Evolutionary conservation across 306 rosid genomes (phyloP), one percentile per base, ranked within the genome.

Genomic region (Quillaja saponaria): DNA sequence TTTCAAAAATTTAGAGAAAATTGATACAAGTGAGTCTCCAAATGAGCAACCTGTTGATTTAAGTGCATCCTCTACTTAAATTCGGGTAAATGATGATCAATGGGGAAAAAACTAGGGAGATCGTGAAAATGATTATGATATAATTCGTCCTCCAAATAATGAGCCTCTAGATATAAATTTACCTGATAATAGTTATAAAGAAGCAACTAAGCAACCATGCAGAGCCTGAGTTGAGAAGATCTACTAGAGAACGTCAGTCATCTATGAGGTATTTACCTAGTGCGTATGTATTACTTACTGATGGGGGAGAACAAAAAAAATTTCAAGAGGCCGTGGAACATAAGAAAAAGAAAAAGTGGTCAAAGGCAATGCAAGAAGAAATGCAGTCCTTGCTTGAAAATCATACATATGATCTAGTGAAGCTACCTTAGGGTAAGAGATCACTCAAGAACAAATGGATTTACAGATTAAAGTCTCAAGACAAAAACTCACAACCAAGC

Each of bases 321-420:
- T 64, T 35, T 37, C 11, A 45, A 54, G 53, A 72, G 34, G 61
- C 21, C 5, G 8, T 72, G 17, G 5, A 1, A 1, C 12, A 47
- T 48, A 21, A 55, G 0, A 6, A 63, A 0, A 71, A 46, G 8
- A 2, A 17, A 5, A 12, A 64, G 60, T 34, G 38, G 31, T 11
- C 13, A 13, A 9, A 31, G 42, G 77, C 64, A 42, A 72, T 63
- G 60, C 5, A 20, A 18, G 14, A 49, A 49, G 55, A 49, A 10
- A 20, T 49, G 5, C 25, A 49, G 25, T 49, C 15, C 13, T 8
- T 49, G 55, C 0, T 7, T 9, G 55, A 19, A 8, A 49, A 49
- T 10, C 11, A 49, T 3, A 49, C 13, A 10, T 49, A 49, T 19
- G 31, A 49, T 18, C 12, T 49, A 12, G 55, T 19, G 21, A 10